Conservation (phyloP, 495 filamentous ascomycete species). For the Echria macrotheca region DNA sequence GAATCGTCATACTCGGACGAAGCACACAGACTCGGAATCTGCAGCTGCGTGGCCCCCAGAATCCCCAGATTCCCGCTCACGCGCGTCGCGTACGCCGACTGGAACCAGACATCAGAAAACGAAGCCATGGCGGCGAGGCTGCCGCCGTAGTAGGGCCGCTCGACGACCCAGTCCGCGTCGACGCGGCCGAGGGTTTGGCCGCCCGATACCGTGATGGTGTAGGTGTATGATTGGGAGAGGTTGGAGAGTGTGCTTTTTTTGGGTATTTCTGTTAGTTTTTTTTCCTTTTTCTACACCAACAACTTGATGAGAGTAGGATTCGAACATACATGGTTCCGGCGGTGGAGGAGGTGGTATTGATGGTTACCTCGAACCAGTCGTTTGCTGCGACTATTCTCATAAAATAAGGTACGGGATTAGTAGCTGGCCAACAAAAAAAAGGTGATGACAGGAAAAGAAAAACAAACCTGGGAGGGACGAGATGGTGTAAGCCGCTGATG, state of each 20-base stretch:
- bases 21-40: constrained; percentile 18
- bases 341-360: constrained; percentile 24
- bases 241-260: constrained; percentile 19
- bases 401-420: too few species aligned
- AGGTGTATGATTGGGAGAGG: constrained; percentile 9
- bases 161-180: constrained; percentile 29
- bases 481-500: constrained; percentile 17
- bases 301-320: not conserved
- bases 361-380: constrained; percentile 27
- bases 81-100: constrained; percentile 17
- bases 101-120: constrained; percentile 28
- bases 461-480: constrained; percentile 19
- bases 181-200: constrained; percentile 20
- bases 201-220: constrained; percentile 8
- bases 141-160: constrained; percentile 22
- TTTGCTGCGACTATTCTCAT: constrained; percentile 22
- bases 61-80: constrained; percentile 14
- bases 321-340: constrained; percentile 17
- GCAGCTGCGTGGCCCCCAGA: constrained; percentile 24
- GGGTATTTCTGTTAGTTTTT: too few species aligned
- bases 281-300: not conserved
- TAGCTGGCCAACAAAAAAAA: not conserved
- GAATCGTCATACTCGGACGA: constrained; percentile 17
- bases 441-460: not conserved
- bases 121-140: constrained; percentile 17